These are phyloP conservation scores for Helichrysum umbraculigerum DNA, from an alignment of 129 eudicot species.

Conservation along the genomic window DNA sequence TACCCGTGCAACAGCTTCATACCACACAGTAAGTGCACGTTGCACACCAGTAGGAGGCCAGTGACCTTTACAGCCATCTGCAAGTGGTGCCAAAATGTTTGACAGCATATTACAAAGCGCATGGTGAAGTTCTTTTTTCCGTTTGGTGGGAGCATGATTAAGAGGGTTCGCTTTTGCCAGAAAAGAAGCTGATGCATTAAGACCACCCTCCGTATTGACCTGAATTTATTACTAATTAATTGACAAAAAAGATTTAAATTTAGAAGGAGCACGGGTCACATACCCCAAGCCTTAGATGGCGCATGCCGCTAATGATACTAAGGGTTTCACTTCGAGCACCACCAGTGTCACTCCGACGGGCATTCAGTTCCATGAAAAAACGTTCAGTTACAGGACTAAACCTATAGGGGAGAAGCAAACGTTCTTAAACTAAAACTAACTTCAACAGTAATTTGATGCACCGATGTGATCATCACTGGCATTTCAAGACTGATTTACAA, in stretches of 20 bases:
- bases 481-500: slow-evolving; percentile 7
- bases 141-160: slow-evolving; percentile 76
- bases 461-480: neutral
- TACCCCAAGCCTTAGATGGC: slow-evolving; percentile 91
- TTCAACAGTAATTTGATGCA: neutral
- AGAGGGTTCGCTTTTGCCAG: slow-evolving; percentile 93
- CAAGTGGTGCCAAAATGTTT: slow-evolving; percentile 75
- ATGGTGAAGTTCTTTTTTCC: slow-evolving; percentile 94
- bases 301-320: slow-evolving; percentile 88
- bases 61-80: slow-evolving; percentile 83
- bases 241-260: neutral
- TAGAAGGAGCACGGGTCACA: slow-evolving; percentile 21
- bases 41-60: slow-evolving; percentile 94
- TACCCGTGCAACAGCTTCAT: slow-evolving; percentile 89
- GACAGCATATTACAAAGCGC: slow-evolving; percentile 91
- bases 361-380: slow-evolving; percentile 88
- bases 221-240: slow-evolving; percentile 24
- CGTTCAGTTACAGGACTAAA: slow-evolving; percentile 84
- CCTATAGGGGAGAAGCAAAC: slow-evolving; percentile 35
- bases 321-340: slow-evolving; percentile 89
- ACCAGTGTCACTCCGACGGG: slow-evolving; percentile 86
- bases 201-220: slow-evolving; percentile 91
- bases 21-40: slow-evolving; percentile 82
- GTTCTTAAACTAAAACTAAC: slow-evolving; percentile 11
- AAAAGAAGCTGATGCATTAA: slow-evolving; percentile 86